These are phyloP conservation scores for Saccharomycopsis lassenensis DNA, from an alignment of 805 yeast genomes.

Conservation along the genomic window DNA sequence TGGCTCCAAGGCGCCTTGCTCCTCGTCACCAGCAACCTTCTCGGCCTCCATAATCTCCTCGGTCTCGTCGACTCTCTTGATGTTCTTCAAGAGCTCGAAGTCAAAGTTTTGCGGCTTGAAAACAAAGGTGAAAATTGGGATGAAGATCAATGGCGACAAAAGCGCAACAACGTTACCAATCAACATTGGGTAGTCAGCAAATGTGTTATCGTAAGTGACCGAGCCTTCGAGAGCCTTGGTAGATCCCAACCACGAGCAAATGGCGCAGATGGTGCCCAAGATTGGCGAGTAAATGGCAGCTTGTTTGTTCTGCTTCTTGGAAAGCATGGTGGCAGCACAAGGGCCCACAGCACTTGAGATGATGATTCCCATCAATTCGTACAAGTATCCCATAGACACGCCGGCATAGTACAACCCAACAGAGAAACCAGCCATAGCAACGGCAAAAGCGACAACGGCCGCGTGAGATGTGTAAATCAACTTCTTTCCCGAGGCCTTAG, in stretches of 20 bases:
- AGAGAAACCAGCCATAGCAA: constrained; percentile 71
- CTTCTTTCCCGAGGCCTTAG: constrained; percentile 63
- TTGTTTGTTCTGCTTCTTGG: constrained; percentile 48
- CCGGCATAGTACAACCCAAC: constrained; percentile 75
- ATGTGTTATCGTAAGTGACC: constrained; percentile 46
- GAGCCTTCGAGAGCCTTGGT: constrained; percentile 34
- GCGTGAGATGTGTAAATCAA: constrained; percentile 60
- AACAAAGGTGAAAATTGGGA: constrained; percentile 52
- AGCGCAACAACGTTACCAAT: constrained; percentile 82
- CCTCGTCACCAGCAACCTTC: constrained; percentile 2
- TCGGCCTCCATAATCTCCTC: constrained; percentile 44
- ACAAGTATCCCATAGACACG: constrained; percentile 77
- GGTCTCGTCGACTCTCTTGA: constrained; percentile 61
- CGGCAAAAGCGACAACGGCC: constrained; percentile 48
- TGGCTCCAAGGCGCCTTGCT: constrained; percentile 6
- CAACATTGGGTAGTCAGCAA: constrained; percentile 80
- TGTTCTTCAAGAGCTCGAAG: constrained; percentile 50
- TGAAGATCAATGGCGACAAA: constrained; percentile 53
- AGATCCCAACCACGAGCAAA: constrained; percentile 55
- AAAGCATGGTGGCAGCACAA: constrained; percentile 51
- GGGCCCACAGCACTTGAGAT: constrained; percentile 84
- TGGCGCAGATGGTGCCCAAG: constrained; percentile 62
- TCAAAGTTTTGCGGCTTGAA: constrained; percentile 68
- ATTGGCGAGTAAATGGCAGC: constrained; percentile 75
- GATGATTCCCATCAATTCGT: constrained; percentile 82